Conservation (phyloP, 164 flowering plant genomes). For the Brasenia schreberi region DNA sequence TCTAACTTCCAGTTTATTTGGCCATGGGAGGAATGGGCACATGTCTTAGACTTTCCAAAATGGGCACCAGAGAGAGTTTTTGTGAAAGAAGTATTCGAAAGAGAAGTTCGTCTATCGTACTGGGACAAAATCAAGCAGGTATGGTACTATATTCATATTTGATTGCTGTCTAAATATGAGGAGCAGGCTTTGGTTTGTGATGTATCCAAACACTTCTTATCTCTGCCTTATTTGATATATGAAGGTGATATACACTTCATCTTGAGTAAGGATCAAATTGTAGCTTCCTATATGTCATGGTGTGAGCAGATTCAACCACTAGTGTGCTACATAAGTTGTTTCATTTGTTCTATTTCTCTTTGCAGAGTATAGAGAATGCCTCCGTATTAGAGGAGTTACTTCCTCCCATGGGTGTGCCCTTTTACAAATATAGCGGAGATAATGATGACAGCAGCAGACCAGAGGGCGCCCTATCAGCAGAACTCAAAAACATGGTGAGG, state of each 20-base stretch:
- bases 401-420: conserved; percentile 75
- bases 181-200: no score
- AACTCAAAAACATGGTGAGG: conserved; percentile 72
- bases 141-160: conserved; percentile 1
- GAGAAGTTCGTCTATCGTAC: conserved; percentile 94
- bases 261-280: no score
- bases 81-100: conserved; percentile 95
- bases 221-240: no score
- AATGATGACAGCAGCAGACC: conserved; percentile 14
- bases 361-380: conserved; percentile 88
- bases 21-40: conserved; percentile 99
- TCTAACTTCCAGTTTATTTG: conserved; percentile 96
- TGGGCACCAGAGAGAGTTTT: conserved; percentile 98
- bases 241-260: no score
- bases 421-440: conserved; percentile 41
- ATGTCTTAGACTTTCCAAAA: conserved; percentile 83
- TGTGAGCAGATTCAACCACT: no score
- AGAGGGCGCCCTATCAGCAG: conserved; percentile 34
- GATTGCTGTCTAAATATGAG: no score
- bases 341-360: no score
- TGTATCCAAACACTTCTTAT: no score
- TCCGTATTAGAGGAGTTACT: conserved; percentile 85
- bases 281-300: no score
- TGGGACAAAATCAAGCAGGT: conserved; percentile 99
- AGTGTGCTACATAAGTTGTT: no score